A percentile compares a stretch with the other conserved stretches of the same genome.
Evolutionary conservation across 2,329 filamentous ascomycete genomes (phyloP).

Genomic region (Microcyclospora pomicola): DNA sequence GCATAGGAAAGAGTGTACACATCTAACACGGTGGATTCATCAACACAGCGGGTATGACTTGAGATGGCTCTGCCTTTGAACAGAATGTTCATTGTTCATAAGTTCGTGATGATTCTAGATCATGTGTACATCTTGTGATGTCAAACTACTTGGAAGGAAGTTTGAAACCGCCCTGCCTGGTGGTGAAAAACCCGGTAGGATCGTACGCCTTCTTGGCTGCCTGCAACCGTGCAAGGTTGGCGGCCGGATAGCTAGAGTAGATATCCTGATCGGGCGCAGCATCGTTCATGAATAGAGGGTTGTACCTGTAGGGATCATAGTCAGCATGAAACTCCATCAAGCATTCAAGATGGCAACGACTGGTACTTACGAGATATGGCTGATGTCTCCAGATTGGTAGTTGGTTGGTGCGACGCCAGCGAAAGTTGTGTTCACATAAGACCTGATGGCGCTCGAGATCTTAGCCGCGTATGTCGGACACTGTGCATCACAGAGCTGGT

Average conservation of each 20-base stretch:
- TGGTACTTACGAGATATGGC: background rate
- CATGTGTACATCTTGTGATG: too few relatives aligned
- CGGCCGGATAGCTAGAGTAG: slow-evolving; percentile 9
- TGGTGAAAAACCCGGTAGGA: slow-evolving; percentile 13
- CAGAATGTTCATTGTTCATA: too few relatives aligned
- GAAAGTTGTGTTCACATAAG: slow-evolving; percentile 6
- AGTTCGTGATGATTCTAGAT: too few relatives aligned
- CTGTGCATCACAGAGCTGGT: slow-evolving; percentile 6
- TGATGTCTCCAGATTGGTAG: slow-evolving; percentile 8
- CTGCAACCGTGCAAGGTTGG: slow-evolving; percentile 10
- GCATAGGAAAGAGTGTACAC: too few relatives aligned
- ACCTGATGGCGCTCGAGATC: slow-evolving; percentile 3
- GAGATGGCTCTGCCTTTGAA: too few relatives aligned
- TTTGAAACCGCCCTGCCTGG: slow-evolving; percentile 11
- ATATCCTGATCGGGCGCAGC: slow-evolving; percentile 12
- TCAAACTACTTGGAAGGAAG: slow-evolving; percentile 3
- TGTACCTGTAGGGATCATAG: slow-evolving; percentile 2
- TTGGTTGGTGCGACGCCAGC: slow-evolving; percentile 6
- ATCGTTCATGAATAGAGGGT: slow-evolving; percentile 14
- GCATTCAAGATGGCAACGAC: too few relatives aligned
- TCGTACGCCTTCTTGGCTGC: slow-evolving; percentile 11
- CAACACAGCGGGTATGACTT: too few relatives aligned
- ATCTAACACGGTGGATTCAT: too few relatives aligned
- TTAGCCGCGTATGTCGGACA: slow-evolving; percentile 8
- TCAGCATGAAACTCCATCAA: background rate